Percentiles rank a stretch among this genome's conserved stretches.
Conservation (phyloP, 345 rosid species). For the Camelina neglecta region DNA sequence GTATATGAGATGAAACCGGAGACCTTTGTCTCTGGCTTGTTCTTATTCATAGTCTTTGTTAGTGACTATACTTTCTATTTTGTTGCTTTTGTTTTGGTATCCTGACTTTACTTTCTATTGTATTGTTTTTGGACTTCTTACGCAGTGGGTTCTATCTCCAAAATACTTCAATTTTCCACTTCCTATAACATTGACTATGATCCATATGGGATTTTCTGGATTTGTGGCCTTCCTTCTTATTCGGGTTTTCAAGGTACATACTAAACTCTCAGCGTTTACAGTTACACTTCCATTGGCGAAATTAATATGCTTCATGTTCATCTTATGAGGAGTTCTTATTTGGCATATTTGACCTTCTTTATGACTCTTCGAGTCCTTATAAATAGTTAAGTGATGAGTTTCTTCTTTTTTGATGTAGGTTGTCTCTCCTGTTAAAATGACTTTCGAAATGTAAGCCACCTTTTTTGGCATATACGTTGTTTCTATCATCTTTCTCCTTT, state of each 20-base stretch:
- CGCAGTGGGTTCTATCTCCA: conserved; percentile 98
- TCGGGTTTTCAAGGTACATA: conserved; percentile 88
- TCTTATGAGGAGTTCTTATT: not conserved
- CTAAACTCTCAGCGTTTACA: not conserved
- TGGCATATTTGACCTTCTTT: not conserved
- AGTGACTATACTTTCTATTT: not conserved
- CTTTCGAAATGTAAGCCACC: conserved; percentile 78
- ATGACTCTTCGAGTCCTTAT: not conserved
- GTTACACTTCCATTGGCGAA: conserved; percentile 6
- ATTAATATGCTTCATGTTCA: not conserved
- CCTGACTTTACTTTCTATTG: not conserved
- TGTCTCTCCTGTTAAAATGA: conserved; percentile 95
- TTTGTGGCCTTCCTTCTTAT: conserved; percentile 75
- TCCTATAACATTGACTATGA: conserved; percentile 93
- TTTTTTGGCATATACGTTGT: not conserved
- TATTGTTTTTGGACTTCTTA: conserved; percentile 12
- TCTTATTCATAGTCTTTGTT: too few species aligned
- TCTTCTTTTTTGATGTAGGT: conserved; percentile 58
- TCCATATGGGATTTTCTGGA: conserved; percentile 94
- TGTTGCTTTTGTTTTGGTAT: not conserved
- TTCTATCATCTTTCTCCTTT: conserved; percentile 13
- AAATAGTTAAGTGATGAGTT: conserved; percentile 10
- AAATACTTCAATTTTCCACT: conserved; percentile 89
- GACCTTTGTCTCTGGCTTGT: too few species aligned
- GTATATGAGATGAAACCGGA: too few species aligned